Evolutionary conservation across 768 basidiomycete species (phyloP), one percentile per base, ranked within the genome.

Genomic region (Cubamyces sp.): DNA sequence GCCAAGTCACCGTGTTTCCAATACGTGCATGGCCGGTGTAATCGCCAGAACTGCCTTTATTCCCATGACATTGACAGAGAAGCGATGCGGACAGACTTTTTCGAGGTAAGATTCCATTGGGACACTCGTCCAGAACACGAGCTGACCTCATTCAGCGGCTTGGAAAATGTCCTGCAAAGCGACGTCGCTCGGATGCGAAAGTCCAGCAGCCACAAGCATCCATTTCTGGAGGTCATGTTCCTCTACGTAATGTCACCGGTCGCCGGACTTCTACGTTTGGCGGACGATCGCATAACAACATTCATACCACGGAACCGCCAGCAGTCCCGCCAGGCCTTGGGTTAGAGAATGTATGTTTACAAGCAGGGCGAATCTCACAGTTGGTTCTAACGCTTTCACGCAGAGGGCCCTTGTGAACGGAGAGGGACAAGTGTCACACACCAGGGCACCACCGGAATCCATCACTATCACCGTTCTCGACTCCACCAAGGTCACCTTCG

Each of bases 401-500:
- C 53, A 52, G 49, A 47, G 54, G 46, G 16, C 5, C 19, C 18
- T 15, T 15, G 9, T 19, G 28, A 5, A 23, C 5, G 5, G 15
- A 28, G 42, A 54, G 6, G 42, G 9, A 16, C 54, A 6, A 26
- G 23, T 19, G 15, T 15, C 58, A 2, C 43, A 40, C 21, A 23
- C 48, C 0, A 46, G 25, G 5, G 26, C 46, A 8, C 25, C 48
- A 4, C 60, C 59, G 2, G 64, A 66, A 0, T 60, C 52, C 12
- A 42, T 75, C 2, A 54, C 66, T 0, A 55, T 81, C 14, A 77
- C 72, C 0, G 69, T 89, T 7, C 78, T 85, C 43, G 82, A 85
- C 40, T 81, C 87, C 56, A 85, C 82, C 21, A 79, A 76, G 53
- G 81, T 87, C 19, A 81, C 77, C 21, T 76, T 91, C 48, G 81